A percentile compares a stretch with the other conserved stretches of the same genome.
phyloP scores from a whole-genome alignment of 1,139 yeast species.

The Ogataea hybrid region DNA sequence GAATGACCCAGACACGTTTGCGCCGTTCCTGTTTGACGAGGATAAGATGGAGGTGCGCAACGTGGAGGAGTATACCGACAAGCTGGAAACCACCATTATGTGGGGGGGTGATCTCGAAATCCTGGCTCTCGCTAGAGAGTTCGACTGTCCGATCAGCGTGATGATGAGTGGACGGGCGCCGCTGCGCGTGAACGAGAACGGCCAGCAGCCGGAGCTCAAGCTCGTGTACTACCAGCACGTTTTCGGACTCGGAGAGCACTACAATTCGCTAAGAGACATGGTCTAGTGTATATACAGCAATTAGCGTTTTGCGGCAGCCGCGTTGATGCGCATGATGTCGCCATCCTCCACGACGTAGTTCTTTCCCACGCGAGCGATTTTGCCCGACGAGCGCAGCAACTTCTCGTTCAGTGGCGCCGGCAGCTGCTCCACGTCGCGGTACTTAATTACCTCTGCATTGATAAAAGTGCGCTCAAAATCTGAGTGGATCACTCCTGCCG shows the following conservation, averaged over 20 bases:
- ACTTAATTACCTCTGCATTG: slow-evolving; percentile 63
- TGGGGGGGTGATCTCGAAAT: slow-evolving; percentile 98
- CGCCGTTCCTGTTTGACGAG: slow-evolving; percentile 84
- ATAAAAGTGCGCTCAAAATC: slow-evolving; percentile 84
- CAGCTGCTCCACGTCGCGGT: slow-evolving; percentile 43
- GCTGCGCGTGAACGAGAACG: slow-evolving; percentile 55
- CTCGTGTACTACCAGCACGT: slow-evolving; percentile 83
- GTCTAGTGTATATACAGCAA: slow-evolving; percentile 3
- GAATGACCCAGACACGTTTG: slow-evolving; percentile 62
- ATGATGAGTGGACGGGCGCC: slow-evolving; percentile 74
- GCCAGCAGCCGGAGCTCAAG: slow-evolving; percentile 50
- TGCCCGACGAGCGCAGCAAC: slow-evolving; percentile 44
- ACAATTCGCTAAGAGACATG: slow-evolving; percentile 70
- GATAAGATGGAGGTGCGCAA: slow-evolving; percentile 59
- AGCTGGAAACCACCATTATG: slow-evolving; percentile 70
- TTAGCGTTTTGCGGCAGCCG: slow-evolving; percentile 34
- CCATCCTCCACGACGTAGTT: slow-evolving; percentile 75
- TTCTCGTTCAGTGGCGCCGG: slow-evolving; percentile 44
- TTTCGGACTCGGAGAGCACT: slow-evolving; percentile 92
- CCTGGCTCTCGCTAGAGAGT: slow-evolving; percentile 69
- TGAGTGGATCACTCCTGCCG: slow-evolving; percentile 92
- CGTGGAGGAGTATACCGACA: slow-evolving; percentile 65
- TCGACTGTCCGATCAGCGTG: slow-evolving; percentile 69
- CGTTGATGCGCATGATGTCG: slow-evolving; percentile 65
- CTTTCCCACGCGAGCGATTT: slow-evolving; percentile 63